Evolutionary conservation across 1,139 yeast genomes (phyloP).

Genomic region (Sugiyamaella xylanicola): DNA sequence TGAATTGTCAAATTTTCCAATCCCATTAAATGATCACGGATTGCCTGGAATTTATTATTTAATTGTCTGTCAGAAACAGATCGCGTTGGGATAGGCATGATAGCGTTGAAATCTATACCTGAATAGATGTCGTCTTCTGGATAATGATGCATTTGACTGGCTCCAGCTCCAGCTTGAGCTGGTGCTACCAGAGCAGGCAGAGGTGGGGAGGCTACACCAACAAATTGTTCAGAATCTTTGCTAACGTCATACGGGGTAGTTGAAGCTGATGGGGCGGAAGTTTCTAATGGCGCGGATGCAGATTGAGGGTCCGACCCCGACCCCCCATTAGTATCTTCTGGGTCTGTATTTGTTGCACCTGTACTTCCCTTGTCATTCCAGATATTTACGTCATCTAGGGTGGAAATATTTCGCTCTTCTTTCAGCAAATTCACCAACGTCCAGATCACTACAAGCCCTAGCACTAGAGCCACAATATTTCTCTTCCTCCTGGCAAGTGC

Average conservation of each 20-base stretch:
- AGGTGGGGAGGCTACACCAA: constrained; percentile 1
- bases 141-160: background rate
- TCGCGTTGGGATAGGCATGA: background rate
- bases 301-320: background rate
- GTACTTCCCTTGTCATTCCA: too few species aligned
- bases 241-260: background rate
- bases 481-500: background rate
- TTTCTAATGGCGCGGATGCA: background rate
- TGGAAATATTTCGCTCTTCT: too few species aligned
- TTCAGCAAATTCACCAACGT: background rate
- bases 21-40: constrained; percentile 14
- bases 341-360: too few species aligned
- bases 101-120: background rate
- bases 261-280: background rate
- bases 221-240: constrained; percentile 1
- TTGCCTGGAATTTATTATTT: constrained; percentile 4
- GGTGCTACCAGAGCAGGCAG: constrained; percentile 6
- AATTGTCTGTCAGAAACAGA: background rate
- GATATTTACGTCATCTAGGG: too few species aligned
- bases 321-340: too few species aligned
- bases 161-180: background rate
- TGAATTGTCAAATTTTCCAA: constrained; percentile 13
- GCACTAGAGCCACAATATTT: background rate
- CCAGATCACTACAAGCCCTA: background rate
- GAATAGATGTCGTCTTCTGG: background rate